Evolutionary conservation across 2,329 filamentous ascomycete species (phyloP).

Genomic region (Claviceps sp.): DNA sequence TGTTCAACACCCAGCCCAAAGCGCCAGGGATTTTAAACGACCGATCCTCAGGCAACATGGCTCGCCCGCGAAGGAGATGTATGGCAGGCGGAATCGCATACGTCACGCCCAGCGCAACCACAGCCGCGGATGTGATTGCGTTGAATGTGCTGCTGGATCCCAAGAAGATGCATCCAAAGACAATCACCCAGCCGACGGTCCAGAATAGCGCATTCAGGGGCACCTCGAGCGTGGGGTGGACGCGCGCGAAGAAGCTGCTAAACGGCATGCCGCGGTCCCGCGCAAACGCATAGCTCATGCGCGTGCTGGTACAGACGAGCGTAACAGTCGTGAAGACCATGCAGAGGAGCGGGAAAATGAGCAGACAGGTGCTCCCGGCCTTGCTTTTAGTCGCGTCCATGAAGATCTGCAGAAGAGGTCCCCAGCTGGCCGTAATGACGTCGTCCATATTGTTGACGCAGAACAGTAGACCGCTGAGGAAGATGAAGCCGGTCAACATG

Average conservation of each 20-base stretch:
- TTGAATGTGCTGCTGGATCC: constrained; percentile 56
- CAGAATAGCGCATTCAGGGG: constrained; percentile 55
- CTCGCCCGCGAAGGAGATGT: constrained; percentile 52
- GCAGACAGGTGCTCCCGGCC: constrained; percentile 48
- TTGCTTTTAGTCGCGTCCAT: constrained; percentile 48
- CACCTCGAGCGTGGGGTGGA: constrained; percentile 48
- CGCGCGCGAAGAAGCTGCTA: constrained; percentile 38
- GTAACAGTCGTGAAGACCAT: constrained; percentile 50
- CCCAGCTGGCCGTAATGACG: constrained; percentile 41
- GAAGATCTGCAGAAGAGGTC: constrained; percentile 50
- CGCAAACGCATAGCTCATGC: constrained; percentile 56
- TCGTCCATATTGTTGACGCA: constrained; percentile 43
- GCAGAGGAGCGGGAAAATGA: constrained; percentile 54
- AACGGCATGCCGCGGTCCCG: constrained; percentile 49
- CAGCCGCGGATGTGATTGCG: constrained; percentile 57
- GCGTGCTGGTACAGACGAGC: constrained; percentile 52
- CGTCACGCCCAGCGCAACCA: constrained; percentile 59
- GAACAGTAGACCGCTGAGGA: constrained; percentile 50
- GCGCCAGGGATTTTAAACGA: constrained; percentile 23
- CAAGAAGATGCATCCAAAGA: constrained; percentile 59
- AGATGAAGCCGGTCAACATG: constrained; percentile 48
- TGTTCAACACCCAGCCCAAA: constrained; percentile 23
- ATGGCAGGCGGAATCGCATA: constrained; percentile 64
- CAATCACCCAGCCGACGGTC: constrained; percentile 45
- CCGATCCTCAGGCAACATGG: constrained; percentile 42